phyloP scores from a whole-genome alignment of 495 filamentous ascomycete genomes.

The Penicillium goetzii region DNA sequence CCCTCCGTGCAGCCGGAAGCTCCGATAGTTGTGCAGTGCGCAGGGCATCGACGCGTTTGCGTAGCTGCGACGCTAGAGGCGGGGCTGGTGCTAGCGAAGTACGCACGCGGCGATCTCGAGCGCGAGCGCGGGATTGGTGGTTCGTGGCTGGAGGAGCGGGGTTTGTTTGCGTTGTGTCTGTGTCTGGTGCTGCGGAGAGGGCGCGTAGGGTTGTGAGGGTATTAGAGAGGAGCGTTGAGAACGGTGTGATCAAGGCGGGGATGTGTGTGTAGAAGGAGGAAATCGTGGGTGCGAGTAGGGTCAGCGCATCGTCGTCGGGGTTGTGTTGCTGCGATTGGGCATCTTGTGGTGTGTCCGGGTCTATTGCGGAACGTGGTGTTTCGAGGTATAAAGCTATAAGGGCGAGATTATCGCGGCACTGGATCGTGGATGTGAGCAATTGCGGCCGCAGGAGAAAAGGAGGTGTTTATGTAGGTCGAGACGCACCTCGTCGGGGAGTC shows the following conservation, averaged over 20 bases:
- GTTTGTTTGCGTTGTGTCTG: slow-evolving; percentile 8
- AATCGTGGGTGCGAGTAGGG: slow-evolving; percentile 44
- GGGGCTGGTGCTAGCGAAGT: slow-evolving; percentile 31
- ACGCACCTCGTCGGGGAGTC: slow-evolving; percentile 41
- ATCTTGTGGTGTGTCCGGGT: slow-evolving; percentile 25
- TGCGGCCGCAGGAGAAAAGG: neutral
- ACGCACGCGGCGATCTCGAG: slow-evolving; percentile 34
- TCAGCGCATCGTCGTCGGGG: slow-evolving; percentile 30
- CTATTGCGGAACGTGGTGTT: slow-evolving; percentile 32
- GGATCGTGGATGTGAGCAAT: neutral
- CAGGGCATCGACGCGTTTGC: slow-evolving; percentile 31
- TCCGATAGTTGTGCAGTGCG: slow-evolving; percentile 38
- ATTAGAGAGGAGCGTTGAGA: slow-evolving; percentile 36
- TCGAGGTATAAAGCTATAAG: slow-evolving; percentile 47
- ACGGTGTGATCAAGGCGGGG: slow-evolving; percentile 28
- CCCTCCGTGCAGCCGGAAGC: slow-evolving; percentile 37
- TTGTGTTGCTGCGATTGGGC: slow-evolving; percentile 11
- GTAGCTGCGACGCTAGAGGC: slow-evolving; percentile 34
- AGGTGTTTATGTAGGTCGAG: neutral
- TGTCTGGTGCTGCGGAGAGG: slow-evolving; percentile 27
- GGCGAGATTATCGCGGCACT: slow-evolving; percentile 44
- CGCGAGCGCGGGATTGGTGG: slow-evolving; percentile 25
- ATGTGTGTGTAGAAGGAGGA: slow-evolving; percentile 43
- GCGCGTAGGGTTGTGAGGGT: slow-evolving; percentile 35
- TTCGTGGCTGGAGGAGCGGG: neutral